These are phyloP conservation scores for Pythium vanterpoolii DNA, from an alignment of 352 stramenopile genomes.

Conservation along the genomic window DNA sequence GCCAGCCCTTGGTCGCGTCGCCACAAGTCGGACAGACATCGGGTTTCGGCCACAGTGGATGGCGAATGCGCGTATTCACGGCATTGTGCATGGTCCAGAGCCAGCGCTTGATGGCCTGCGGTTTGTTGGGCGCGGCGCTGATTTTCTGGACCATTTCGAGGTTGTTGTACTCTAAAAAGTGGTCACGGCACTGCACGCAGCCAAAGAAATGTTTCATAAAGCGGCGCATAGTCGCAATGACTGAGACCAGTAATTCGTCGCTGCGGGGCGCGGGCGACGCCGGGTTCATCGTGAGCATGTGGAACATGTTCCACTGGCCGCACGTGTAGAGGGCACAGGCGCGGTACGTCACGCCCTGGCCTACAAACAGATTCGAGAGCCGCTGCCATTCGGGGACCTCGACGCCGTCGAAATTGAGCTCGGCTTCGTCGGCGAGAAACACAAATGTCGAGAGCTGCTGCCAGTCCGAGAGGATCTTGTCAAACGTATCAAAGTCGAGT, in stretches of 20 bases:
- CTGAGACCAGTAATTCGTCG: slow-evolving; percentile 56
- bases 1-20: slow-evolving; percentile 44
- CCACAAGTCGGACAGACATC: slow-evolving; percentile 71
- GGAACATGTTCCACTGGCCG: slow-evolving; percentile 86
- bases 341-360: slow-evolving; percentile 58
- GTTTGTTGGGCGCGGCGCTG: slow-evolving; percentile 61
- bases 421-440: slow-evolving; percentile 56
- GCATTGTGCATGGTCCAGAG: slow-evolving; percentile 85
- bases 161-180: slow-evolving; percentile 79
- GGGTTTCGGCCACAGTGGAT: slow-evolving; percentile 75
- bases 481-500: slow-evolving; percentile 72
- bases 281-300: slow-evolving; percentile 81
- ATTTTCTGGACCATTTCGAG: slow-evolving; percentile 66
- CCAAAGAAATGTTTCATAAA: slow-evolving; percentile 88
- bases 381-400: slow-evolving; percentile 65
- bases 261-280: slow-evolving; percentile 32
- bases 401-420: slow-evolving; percentile 40
- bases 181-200: slow-evolving; percentile 70
- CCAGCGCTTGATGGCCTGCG: slow-evolving; percentile 64
- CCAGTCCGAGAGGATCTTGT: slow-evolving; percentile 58
- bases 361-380: slow-evolving; percentile 57
- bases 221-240: slow-evolving; percentile 70
- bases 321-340: slow-evolving; percentile 80
- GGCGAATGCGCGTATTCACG: slow-evolving; percentile 74
- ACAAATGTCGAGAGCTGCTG: slow-evolving; percentile 42